Evolutionary conservation across 345 rosid genomes (phyloP).

Genomic region (Brassica nigra): DNA sequence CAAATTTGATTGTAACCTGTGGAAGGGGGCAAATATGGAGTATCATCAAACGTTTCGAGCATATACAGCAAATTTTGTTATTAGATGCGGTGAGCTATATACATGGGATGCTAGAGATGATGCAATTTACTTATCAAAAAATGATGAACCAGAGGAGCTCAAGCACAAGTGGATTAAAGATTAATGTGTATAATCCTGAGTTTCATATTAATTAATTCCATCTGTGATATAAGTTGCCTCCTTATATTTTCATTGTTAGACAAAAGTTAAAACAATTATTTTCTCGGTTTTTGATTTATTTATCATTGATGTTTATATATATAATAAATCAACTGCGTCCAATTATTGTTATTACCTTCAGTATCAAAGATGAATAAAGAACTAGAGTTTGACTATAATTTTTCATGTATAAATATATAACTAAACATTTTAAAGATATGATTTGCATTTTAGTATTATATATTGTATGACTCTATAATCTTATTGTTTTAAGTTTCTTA

Average conservation of each 20-base stretch:
- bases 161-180: not conserved
- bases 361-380: too few species aligned
- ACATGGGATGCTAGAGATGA: slow-evolving; percentile 4
- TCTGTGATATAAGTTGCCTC: not conserved
- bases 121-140: not conserved
- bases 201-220: too few species aligned
- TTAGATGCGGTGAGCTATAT: not conserved
- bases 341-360: too few species aligned
- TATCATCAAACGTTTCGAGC: not conserved
- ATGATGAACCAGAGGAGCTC: not conserved
- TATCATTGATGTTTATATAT: not conserved
- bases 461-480: too few species aligned
- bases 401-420: too few species aligned
- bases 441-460: too few species aligned
- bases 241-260: not conserved
- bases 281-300: not conserved
- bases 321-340: too few species aligned
- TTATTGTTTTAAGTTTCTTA: too few species aligned
- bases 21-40: not conserved
- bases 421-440: too few species aligned
- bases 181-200: not conserved
- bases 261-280: too few species aligned
- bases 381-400: too few species aligned
- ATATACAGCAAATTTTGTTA: not conserved
- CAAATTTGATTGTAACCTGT: not conserved